Evolutionary conservation across 1,139 yeast genomes (phyloP), one percentile per base, ranked within the genome.

Genomic region (Nadsonia commutata): DNA sequence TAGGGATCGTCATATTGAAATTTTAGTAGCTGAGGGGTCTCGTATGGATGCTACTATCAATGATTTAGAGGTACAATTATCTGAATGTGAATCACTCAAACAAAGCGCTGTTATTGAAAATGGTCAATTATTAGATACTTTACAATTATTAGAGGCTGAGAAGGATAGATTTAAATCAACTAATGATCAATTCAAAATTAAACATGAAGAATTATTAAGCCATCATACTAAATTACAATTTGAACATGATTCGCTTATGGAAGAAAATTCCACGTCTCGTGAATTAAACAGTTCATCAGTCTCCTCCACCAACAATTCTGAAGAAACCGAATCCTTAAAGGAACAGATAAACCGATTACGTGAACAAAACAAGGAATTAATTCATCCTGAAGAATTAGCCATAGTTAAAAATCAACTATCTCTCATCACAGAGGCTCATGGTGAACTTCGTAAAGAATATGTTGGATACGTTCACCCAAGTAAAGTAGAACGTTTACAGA

Each of bases 31-130:
- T 2, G 62, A 57, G 38, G 60, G 61, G 20, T 50, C 62, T 3
- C 46, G 56, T 31, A 49, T 57, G 55, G 60, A 54, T 37, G 55
- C 53, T 31, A 49, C 54, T 7, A 51, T 58, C 40, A 52, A 51
- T 33, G 50, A 48, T 31, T 51, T 58, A 18, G 58, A 56, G 42
- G 57, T 56, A 20, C 54, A 54, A 49, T 45, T 58, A 48, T 45
- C 54, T 23, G 56, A 62, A 48, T 47, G 58, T 2, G 60, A 56
- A 49, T 53, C 49, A 22, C 41, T 51, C 39, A 58, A 52, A 40
- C 46, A 51, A 7, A 59, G 63, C 2, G 59, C 67, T 17, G 54
- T 48, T 16, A 56, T 54, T 36, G 62, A 58, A 44, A 58, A 58
- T 42, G 57, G 53, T 5, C 52, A 58, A 21, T 50, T 58, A 22